A percentile compares a stretch with the other conserved stretches of the same genome.
phyloP scores from a whole-genome alignment of 2,329 filamentous ascomycete genomes.

The Paracoccidioides brasiliensis region DNA sequence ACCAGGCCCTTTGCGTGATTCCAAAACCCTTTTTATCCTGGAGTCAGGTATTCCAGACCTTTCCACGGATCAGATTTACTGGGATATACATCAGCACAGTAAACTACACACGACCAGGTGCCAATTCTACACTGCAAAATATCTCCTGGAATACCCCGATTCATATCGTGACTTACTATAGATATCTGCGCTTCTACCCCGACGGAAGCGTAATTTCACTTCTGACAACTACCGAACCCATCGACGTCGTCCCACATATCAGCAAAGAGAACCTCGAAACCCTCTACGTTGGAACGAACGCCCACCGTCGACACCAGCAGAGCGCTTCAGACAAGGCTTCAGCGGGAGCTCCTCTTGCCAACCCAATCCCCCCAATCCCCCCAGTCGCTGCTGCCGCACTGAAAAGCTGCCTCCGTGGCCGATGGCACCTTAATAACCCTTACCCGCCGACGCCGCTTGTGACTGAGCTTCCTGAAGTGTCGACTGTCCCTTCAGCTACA shows the following conservation, averaged over 20 bases:
- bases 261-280: slow-evolving; percentile 52
- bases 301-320: slow-evolving; percentile 26
- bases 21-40: slow-evolving; percentile 38
- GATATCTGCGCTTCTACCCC: slow-evolving; percentile 88
- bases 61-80: slow-evolving; percentile 83
- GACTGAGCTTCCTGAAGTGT: background rate
- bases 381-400: slow-evolving; percentile 43
- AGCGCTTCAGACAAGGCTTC: slow-evolving; percentile 31
- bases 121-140: slow-evolving; percentile 51
- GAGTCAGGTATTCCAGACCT: slow-evolving; percentile 60
- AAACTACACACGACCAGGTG: slow-evolving; percentile 81
- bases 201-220: slow-evolving; percentile 75
- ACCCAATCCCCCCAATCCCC: slow-evolving; percentile 27
- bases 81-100: slow-evolving; percentile 94
- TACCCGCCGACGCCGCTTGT: slow-evolving; percentile 24
- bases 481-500: slow-evolving; percentile 7
- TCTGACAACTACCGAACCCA: slow-evolving; percentile 65
- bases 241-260: slow-evolving; percentile 76
- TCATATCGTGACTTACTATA: slow-evolving; percentile 95
- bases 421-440: slow-evolving; percentile 52
- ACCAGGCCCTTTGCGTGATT: slow-evolving; percentile 29
- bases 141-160: slow-evolving; percentile 70
- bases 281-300: slow-evolving; percentile 17
- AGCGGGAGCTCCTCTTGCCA: slow-evolving; percentile 12
- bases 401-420: slow-evolving; percentile 52